phyloP scores from a whole-genome alignment of 192 early-diverging fungal genomes.

The Coemansia sp. region DNA sequence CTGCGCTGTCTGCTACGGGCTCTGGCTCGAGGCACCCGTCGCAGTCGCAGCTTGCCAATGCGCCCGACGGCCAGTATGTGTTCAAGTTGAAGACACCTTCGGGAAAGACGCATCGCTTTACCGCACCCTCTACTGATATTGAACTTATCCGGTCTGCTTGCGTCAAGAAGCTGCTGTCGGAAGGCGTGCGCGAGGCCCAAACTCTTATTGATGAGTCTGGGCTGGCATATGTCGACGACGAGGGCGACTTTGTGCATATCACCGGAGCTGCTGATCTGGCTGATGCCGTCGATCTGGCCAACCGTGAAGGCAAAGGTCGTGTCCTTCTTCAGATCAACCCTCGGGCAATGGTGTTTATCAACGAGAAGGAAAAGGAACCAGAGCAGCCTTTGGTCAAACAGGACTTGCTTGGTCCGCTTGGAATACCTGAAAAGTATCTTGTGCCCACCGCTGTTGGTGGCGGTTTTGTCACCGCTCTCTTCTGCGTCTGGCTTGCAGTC shows the following conservation, averaged over 20 bases:
- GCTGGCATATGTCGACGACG: constrained; percentile 89
- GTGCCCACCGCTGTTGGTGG: constrained; percentile 55
- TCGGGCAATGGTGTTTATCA: constrained; percentile 19
- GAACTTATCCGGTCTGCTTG: constrained; percentile 60
- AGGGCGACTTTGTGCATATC: constrained; percentile 83
- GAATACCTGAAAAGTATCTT: constrained; percentile 50
- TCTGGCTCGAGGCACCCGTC: constrained; percentile 47
- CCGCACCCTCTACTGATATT: constrained; percentile 59
- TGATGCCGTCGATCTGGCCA: constrained; percentile 83
- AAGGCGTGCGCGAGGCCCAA: constrained; percentile 57
- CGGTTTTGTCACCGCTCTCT: constrained; percentile 55
- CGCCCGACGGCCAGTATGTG: constrained; percentile 52
- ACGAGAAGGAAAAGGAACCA: constrained; percentile 22
- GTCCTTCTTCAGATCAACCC: constrained; percentile 70
- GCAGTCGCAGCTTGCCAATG: constrained; percentile 37
- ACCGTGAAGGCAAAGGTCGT: constrained; percentile 72
- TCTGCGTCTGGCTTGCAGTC: constrained; percentile 53
- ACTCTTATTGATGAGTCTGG: constrained; percentile 52
- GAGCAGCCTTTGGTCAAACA: neutral
- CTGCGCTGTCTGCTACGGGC: constrained; percentile 27
- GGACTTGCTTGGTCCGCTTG: constrained; percentile 30
- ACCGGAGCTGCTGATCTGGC: constrained; percentile 74
- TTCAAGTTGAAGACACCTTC: constrained; percentile 81
- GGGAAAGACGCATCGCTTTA: constrained; percentile 77
- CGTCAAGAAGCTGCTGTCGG: constrained; percentile 61